Base-by-base conservation (phyloP, 805 yeast genomes). In the Pichia heedii region DNA sequence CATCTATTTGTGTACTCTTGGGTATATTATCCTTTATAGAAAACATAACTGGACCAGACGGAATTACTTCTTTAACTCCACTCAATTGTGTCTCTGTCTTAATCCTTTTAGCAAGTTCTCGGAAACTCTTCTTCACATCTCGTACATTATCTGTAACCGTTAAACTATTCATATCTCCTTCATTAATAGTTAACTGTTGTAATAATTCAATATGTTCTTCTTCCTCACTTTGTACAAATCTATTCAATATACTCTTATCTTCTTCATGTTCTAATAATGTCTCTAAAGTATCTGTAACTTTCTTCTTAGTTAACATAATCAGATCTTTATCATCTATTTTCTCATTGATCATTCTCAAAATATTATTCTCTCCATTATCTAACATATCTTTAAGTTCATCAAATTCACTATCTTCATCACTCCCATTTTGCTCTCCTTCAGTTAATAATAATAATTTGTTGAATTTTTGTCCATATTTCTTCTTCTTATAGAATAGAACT, bases 251-350 rank as follows among this genome's bases (percentile, higher is more conserved):
- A 30, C 68, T 65, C 55, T 81, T 84, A 58, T 89, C 96, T 47
- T 88, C 96, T 50, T 84, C 86, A 37, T 44, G 37, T 36, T 81
- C 87, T 4, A 93, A 79, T 57, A 78, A 83, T 44, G 71, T 73
- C 42, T 74, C 73, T 1, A 93, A 74, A 0, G 94, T 90, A 29
- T 79, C 76, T 39, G 77, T 77, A 58, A 89, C 71, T 0, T 93
- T 94, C 11, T 67, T 61, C 50, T 84, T 90, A 0, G 87, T 84
- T n/a, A 90, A 61, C 36, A 90, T 62, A 3, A 79, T 70, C 36
- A 90, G 65, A 43, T 78, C 74, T 42, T 84, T 75, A 35, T 79
- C 79, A 33, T 71, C 67, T 44, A 90, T 62, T 36, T 76, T 75
- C 42, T 74, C 77, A 36, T 74, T 73, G 22, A 90, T 79, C 46